phyloP scores from a whole-genome alignment of 2,329 filamentous ascomycete genomes.

The Xylaria sp. region DNA sequence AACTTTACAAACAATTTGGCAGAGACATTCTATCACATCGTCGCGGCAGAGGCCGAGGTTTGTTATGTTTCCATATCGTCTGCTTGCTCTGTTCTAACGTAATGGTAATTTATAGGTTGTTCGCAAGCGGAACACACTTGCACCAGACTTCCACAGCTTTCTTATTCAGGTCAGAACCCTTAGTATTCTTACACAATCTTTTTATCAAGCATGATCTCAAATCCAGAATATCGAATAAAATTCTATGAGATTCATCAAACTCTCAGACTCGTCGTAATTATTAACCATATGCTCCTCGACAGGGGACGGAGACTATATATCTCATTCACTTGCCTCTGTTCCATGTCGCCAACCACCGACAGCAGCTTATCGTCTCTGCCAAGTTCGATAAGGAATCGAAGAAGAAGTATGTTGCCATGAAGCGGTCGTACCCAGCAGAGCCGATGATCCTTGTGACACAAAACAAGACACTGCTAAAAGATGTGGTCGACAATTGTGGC shows the following conservation, averaged over 20 bases:
- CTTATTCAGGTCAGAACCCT: constrained; percentile 39
- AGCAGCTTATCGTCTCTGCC: constrained; percentile 46
- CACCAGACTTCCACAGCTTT: constrained; percentile 45
- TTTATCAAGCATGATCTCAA: too few relatives aligned
- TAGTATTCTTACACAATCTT: not conserved
- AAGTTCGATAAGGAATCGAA: constrained; percentile 32
- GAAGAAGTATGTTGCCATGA: constrained; percentile 35
- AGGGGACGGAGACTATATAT: constrained; percentile 41
- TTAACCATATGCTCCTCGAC: not conserved
- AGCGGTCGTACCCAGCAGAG: constrained; percentile 35
- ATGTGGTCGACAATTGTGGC: constrained; percentile 33
- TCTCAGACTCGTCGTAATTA: too few relatives aligned
- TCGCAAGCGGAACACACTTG: constrained; percentile 45
- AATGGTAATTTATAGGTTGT: constrained; percentile 29
- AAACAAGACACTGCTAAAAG: constrained; percentile 33
- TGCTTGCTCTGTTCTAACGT: not conserved
- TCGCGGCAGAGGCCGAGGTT: constrained; percentile 39
- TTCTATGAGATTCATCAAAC: too few relatives aligned
- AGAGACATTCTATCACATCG: constrained; percentile 39
- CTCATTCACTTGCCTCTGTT: constrained; percentile 48
- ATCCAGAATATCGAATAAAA: too few relatives aligned
- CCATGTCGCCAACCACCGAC: constrained; percentile 47
- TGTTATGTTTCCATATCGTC: not conserved
- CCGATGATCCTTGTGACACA: constrained; percentile 39
- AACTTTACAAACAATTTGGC: constrained; percentile 49